phyloP scores from a whole-genome alignment of 2,329 filamentous ascomycete species.

The Claviceps capensis region DNA sequence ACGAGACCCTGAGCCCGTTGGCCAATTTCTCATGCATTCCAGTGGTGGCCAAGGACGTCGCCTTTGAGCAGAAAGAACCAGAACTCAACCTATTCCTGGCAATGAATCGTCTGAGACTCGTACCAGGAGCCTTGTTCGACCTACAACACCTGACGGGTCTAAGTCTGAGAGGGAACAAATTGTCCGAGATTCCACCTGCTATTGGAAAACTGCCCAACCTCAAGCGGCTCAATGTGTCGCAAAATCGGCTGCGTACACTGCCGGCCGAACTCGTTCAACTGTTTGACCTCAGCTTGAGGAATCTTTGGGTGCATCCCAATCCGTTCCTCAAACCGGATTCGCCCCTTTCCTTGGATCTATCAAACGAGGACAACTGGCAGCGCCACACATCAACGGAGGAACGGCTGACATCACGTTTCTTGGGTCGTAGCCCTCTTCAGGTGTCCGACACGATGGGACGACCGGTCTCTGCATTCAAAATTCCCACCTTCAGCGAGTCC shows the following conservation, averaged over 20 bases:
- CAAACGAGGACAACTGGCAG: conserved; percentile 1
- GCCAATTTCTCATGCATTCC: conserved; percentile 40
- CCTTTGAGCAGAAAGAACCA: conserved; percentile 45
- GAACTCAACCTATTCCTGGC: conserved; percentile 47
- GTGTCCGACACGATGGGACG: conserved; percentile 17
- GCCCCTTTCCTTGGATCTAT: neutral
- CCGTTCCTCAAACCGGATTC: conserved; percentile 36
- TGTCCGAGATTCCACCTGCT: conserved; percentile 45
- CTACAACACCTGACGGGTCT: conserved; percentile 49
- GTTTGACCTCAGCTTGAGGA: conserved; percentile 33
- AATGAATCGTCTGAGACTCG: conserved; percentile 39
- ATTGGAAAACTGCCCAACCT: conserved; percentile 46
- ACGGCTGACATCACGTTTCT: conserved; percentile 12
- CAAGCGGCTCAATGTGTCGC: conserved; percentile 48
- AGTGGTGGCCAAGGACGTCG: conserved; percentile 38
- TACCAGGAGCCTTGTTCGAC: conserved; percentile 49
- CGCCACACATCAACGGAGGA: conserved; percentile 1
- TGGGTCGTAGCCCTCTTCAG: conserved; percentile 20
- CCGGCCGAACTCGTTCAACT: conserved; percentile 50
- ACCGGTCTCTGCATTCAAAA: conserved; percentile 16
- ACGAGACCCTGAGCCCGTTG: conserved; percentile 43
- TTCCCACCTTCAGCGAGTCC: conserved; percentile 12
- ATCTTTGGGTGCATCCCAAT: conserved; percentile 48
- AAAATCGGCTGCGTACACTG: conserved; percentile 46
- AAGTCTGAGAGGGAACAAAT: conserved; percentile 49